Base-by-base conservation (phyloP, 31 red algal species). In the Porphyra umbilicalis region DNA sequence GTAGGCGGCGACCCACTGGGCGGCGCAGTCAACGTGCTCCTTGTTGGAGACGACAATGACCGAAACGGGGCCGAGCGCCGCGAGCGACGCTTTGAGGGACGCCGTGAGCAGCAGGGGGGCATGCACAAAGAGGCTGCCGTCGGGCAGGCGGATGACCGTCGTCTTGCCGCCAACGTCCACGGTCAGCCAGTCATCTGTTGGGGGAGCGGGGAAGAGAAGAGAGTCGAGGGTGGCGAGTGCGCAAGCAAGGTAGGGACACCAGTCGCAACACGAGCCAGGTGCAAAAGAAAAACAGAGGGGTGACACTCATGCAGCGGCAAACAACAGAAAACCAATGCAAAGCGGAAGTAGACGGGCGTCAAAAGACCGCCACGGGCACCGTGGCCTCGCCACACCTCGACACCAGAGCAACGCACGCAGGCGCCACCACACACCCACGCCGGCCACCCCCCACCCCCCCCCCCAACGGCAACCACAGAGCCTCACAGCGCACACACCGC, bases 21-120 rank as follows among this genome's bases (percentile, higher is more conserved):
- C 57, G 25, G 57, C 40, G 38, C 77, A 78, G 79, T 84, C 81
- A 4, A 84, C 37, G 34, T 89, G 87, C 68, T 84, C 82, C 10
- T 33, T 89, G 39, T 85, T 89, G 33, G 77, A 44, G 8, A 83
- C 75, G 15, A 89, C 40, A 30, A 89, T 78, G 9, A 85, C 82
- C 8, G 79, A 57, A 1, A 88, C 85, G 37, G 34, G 32, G 36
- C 85, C 85, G 2, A 89, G 14, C 9, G 35, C 33, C 39, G 77
- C 87, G 10, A 85, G 80, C 25, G 88, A 77, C 32, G 35, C 33
- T 31, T 86, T 81, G 78, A 90, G 88, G 10, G 25, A 34, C 35
- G 30, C 15, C 67, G 82, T 82, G 30, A 90, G 34, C 25, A 79
- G 38, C 16, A 84, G 77, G n/a, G 79, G 79, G 30, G 83, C 36